Conservation (phyloP, 768 basidiomycete species). For the Pleurotus djamor region DNA sequence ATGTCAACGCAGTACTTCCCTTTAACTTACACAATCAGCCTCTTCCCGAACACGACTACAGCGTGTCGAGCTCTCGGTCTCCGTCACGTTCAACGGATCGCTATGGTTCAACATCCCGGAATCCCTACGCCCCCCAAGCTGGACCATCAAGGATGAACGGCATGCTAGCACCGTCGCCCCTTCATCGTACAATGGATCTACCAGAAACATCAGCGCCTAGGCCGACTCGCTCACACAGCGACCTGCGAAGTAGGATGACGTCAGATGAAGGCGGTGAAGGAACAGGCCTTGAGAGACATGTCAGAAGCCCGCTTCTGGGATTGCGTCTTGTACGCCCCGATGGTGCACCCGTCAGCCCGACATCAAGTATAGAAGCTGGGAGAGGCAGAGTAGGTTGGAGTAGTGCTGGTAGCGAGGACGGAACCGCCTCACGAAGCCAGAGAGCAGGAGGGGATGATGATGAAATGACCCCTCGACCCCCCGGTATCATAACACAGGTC, state of each 20-base stretch:
- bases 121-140: background rate
- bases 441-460: background rate
- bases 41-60: constrained; percentile 11
- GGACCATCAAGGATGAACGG: background rate
- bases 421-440: background rate
- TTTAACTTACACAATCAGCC: constrained; percentile 54
- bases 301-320: background rate
- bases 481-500: background rate
- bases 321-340: background rate
- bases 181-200: background rate
- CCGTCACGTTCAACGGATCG: constrained; percentile 19
- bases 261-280: background rate
- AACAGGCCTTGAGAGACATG: background rate
- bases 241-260: background rate
- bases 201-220: background rate
- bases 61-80: constrained; percentile 19
- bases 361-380: background rate
- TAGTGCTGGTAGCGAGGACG: background rate
- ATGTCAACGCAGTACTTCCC: constrained; percentile 56
- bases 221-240: background rate
- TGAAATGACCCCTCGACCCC: background rate
- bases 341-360: background rate
- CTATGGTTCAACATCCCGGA: background rate
- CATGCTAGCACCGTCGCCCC: background rate
- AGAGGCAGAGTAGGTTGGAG: background rate